These are phyloP conservation scores for Aspergillus eucalypticola DNA, from an alignment of 2,329 filamentous ascomycete species.

Conservation along the genomic window DNA sequence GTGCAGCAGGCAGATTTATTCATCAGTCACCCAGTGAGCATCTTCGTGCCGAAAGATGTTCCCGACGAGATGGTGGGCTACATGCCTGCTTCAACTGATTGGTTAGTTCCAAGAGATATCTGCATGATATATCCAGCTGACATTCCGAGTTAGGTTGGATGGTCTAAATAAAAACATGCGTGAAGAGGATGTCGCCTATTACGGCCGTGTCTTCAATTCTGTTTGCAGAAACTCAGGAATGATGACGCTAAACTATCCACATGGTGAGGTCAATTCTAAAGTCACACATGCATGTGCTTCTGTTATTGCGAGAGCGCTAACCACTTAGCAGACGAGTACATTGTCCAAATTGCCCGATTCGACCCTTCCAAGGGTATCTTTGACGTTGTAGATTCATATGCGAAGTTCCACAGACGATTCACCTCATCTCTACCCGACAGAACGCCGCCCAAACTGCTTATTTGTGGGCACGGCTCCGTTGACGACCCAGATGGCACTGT, in stretches of 20 bases:
- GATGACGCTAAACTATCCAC: constrained; percentile 41
- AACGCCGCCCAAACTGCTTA: constrained; percentile 67
- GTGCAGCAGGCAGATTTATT: constrained; percentile 74
- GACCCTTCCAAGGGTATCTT: constrained; percentile 82
- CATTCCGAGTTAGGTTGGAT: constrained; percentile 59
- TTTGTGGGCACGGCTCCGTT: constrained; percentile 76
- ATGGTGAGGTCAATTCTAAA: constrained; percentile 25
- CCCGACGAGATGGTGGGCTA: constrained; percentile 68
- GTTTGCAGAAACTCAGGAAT: constrained; percentile 58
- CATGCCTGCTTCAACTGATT: constrained; percentile 79
- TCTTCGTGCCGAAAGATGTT: constrained; percentile 71
- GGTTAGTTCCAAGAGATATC: constrained; percentile 45
- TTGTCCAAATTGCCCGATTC: constrained; percentile 78
- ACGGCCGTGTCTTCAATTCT: constrained; percentile 71
- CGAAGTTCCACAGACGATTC: constrained; percentile 66
- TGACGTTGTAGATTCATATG: constrained; percentile 74
- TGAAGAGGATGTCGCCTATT: constrained; percentile 70
- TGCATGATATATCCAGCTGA: not conserved
- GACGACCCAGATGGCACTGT: constrained; percentile 75
- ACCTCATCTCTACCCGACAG: constrained; percentile 51
- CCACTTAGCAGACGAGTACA: constrained; percentile 64
- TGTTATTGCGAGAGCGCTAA: not conserved
- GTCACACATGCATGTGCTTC: not conserved
- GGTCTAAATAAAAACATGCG: constrained; percentile 75
- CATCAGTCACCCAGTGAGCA: constrained; percentile 76